phyloP scores from a whole-genome alignment of 2,329 filamentous ascomycete genomes.

The Aphanoascus verrucosus region DNA sequence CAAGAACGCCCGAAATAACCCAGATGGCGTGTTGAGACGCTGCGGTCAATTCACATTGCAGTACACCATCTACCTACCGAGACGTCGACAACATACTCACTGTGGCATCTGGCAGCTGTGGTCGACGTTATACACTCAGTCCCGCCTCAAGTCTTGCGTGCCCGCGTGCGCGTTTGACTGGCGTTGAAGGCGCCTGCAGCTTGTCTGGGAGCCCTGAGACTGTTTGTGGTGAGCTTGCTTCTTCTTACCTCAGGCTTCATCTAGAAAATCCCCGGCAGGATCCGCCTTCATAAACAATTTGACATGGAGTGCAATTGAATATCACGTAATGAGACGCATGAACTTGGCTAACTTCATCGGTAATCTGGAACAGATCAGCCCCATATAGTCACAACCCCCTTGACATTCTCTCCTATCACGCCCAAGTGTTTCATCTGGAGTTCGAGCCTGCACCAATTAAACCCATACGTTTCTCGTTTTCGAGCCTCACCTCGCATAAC shows the following conservation, averaged over 20 bases:
- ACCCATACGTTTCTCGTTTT: slow-evolving; percentile 2
- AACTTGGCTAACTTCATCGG: slow-evolving; percentile 7
- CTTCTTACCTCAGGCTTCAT: slow-evolving; percentile 5
- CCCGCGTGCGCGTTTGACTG: neutral
- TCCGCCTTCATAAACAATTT: neutral
- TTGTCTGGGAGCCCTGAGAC: neutral
- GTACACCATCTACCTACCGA: neutral
- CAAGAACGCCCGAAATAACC: neutral
- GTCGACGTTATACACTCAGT: neutral
- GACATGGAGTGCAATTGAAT: neutral
- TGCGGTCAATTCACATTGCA: slow-evolving; percentile 3
- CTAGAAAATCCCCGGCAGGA: neutral
- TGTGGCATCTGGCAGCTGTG: neutral
- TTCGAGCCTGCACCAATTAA: neutral
- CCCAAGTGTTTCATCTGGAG: slow-evolving; percentile 5
- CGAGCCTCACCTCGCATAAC: slow-evolving; percentile 1
- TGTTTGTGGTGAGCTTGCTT: slow-evolving; percentile 2
- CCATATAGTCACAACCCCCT: neutral
- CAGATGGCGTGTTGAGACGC: slow-evolving; percentile 1
- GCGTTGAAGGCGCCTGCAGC: neutral
- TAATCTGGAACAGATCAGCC: slow-evolving; percentile 7
- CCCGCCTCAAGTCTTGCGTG: neutral
- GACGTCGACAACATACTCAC: neutral
- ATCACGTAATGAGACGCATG: slow-evolving; percentile 3
- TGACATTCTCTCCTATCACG: neutral